Conservation (phyloP, 2,329 filamentous ascomycete species). For the Aspergillus pseudotamarii region DNA sequence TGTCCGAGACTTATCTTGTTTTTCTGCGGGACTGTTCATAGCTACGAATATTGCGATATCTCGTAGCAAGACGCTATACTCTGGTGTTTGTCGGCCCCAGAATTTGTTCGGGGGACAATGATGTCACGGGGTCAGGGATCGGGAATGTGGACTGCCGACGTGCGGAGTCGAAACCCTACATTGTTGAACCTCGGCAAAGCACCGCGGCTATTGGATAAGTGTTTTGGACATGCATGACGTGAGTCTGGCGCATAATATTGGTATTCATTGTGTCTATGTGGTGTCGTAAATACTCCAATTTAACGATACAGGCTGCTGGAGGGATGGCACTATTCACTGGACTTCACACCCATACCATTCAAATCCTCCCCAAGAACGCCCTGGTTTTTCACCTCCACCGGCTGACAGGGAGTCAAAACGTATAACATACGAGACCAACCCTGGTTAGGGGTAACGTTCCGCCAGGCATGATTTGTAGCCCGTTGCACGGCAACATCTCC, state of each 20-base stretch:
- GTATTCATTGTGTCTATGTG: not conserved
- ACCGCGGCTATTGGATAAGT: not conserved
- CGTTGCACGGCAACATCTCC: constrained; percentile 60
- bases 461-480: constrained; percentile 42
- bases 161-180: not conserved
- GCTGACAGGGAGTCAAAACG: constrained; percentile 27
- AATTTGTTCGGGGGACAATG: not conserved
- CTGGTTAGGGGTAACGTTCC: constrained; percentile 33
- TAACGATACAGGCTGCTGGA: not conserved
- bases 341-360: constrained; percentile 25
- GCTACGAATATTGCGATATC: not conserved
- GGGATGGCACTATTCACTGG: not conserved
- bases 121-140: not conserved
- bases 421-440: constrained; percentile 32
- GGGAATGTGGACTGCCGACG: constrained; percentile 1
- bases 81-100: not conserved
- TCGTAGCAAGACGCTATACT: not conserved
- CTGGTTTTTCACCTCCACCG: constrained; percentile 27
- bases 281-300: too few relatives aligned
- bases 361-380: constrained; percentile 31
- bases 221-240: not conserved
- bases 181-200: not conserved
- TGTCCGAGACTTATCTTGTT: constrained; percentile 10
- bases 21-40: not conserved
- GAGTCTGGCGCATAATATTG: not conserved